Evolutionary conservation across 164 flowering plant genomes (phyloP), one percentile per base, ranked within the genome.

Genomic region (Stephania japonica): DNA sequence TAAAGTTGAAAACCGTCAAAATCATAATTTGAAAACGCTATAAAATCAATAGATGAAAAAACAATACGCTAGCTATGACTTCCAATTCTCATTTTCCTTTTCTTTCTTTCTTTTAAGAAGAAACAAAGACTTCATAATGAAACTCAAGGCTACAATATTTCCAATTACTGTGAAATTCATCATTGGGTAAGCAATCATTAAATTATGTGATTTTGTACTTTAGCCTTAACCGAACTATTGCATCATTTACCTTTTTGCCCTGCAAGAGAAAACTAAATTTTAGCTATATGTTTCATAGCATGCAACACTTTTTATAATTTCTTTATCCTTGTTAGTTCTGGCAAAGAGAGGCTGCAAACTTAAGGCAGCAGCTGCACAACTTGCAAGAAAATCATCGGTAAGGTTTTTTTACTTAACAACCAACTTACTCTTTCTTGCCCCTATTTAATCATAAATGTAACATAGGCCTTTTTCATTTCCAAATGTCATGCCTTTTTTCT

Each of bases 321-420:
- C 16, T n/a, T 63, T 72, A 27, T 74, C 24, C 50, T 73, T 74
- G 68, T 67, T 76, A 87, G 90, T 83, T 85, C 70, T 87, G 90
- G 90, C 87, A 87, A 81, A 84, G 83, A 80, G 90, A 87, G 74
- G 86, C 86, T 53, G 85, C 84, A 80, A 82, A 72, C 73, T 78
- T 87, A 74, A 83, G 86, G 84, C 87, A 85, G 69, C 87, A 87
- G 71, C 63, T 87, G 72, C 84, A 79, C 42, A 78, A 70, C 73
- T 76, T 85, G 81, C 90, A 84, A 78, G 88, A 85, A 71, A 85
- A 73, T 72, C 87, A 87, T 25, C 78, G 88, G 90, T 87, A 83
- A 14, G n/a, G 65, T 70, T 63, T 32, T 64, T 49, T 23, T 47
- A 4, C 2, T 53, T 12, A 19, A 68, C 19, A 32, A 27, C 65